phyloP scores from a whole-genome alignment of 345 rosid species.

The Eutrema yunnanense region DNA sequence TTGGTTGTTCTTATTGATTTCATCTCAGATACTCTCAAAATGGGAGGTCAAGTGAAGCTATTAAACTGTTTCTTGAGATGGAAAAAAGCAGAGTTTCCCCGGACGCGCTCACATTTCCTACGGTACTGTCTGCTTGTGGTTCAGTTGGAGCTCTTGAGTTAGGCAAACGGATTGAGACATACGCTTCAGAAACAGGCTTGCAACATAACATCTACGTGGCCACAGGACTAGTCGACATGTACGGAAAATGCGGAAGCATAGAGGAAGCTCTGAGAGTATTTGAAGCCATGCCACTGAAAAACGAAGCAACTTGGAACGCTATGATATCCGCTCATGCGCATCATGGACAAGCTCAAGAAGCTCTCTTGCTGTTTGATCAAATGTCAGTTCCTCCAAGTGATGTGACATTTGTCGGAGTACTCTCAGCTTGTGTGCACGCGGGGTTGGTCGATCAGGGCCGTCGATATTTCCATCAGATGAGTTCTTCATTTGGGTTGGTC shows the following conservation, averaged over 20 bases:
- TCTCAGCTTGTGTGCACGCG: slow-evolving; percentile 88
- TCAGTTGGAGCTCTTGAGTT: slow-evolving; percentile 71
- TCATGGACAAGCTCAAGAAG: slow-evolving; percentile 65
- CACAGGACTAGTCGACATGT: slow-evolving; percentile 83
- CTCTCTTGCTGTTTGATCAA: slow-evolving; percentile 49
- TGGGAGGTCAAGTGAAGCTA: slow-evolving; percentile 70
- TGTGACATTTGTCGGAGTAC: slow-evolving; percentile 68
- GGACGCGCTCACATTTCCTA: slow-evolving; percentile 49
- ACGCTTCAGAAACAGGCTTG: slow-evolving; percentile 42
- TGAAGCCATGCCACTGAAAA: slow-evolving; percentile 58
- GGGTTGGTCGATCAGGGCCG: slow-evolving; percentile 74
- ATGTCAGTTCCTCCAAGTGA: slow-evolving; percentile 61
- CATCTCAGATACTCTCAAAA: slow-evolving; percentile 66
- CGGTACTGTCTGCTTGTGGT: slow-evolving; percentile 71
- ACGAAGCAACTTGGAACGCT: slow-evolving; percentile 87
- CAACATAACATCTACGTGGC: slow-evolving; percentile 53
- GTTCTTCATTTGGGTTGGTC: slow-evolving; percentile 50
- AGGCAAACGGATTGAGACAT: slow-evolving; percentile 55
- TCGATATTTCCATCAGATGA: slow-evolving; percentile 56
- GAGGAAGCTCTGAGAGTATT: slow-evolving; percentile 65
- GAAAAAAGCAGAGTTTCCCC: slow-evolving; percentile 39
- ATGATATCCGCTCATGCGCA: slow-evolving; percentile 82
- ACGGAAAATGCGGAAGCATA: slow-evolving; percentile 77
- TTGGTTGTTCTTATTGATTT: not conserved
- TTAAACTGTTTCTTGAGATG: slow-evolving; percentile 52